Evolutionary conservation across 2,329 filamentous ascomycete species (phyloP).

Genomic region (Colletotrichum siamense): DNA sequence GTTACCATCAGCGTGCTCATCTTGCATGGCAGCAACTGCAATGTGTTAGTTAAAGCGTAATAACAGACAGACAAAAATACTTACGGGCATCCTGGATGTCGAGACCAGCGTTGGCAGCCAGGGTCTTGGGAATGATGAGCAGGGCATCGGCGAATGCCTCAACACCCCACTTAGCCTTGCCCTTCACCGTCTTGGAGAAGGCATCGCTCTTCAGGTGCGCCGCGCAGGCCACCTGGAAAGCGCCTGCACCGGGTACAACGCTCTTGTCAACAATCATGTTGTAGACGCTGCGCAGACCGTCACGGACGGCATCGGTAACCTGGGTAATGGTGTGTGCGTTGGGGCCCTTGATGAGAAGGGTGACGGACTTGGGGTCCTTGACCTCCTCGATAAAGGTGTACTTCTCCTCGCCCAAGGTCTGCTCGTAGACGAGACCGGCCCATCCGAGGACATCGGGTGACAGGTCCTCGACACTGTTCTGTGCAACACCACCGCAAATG

Average conservation of each 20-base stretch:
- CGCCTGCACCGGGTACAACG: conserved; percentile 91
- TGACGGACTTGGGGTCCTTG: conserved; percentile 98
- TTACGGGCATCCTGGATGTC: conserved; percentile 94
- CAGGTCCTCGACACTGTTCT: conserved; percentile 96
- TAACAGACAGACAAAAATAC: conserved; percentile 40
- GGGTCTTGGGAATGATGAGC: conserved; percentile 94
- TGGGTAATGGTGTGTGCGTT: conserved; percentile 97
- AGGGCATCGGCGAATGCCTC: conserved; percentile 94
- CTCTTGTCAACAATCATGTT: conserved; percentile 99
- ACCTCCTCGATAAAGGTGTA: conserved; percentile 99
- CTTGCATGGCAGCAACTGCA: conserved; percentile 82
- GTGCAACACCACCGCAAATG: conserved; percentile 86
- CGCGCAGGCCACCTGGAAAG: conserved; percentile 94
- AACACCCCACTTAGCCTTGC: conserved; percentile 97
- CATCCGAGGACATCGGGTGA: conserved; percentile 88
- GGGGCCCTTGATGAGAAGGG: conserved; percentile 95
- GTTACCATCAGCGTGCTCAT: conserved; percentile 84
- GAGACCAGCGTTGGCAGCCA: conserved; percentile 94
- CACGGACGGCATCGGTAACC: conserved; percentile 94
- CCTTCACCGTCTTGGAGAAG: conserved; percentile 91
- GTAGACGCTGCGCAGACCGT: conserved; percentile 95
- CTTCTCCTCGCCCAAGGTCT: conserved; percentile 97
- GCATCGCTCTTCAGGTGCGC: conserved; percentile 84
- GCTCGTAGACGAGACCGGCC: conserved; percentile 96
- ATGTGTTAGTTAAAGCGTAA: not conserved